These are phyloP conservation scores for Coelastrella sp. DNA, from an alignment of 139 green algal species.

Conservation along the genomic window DNA sequence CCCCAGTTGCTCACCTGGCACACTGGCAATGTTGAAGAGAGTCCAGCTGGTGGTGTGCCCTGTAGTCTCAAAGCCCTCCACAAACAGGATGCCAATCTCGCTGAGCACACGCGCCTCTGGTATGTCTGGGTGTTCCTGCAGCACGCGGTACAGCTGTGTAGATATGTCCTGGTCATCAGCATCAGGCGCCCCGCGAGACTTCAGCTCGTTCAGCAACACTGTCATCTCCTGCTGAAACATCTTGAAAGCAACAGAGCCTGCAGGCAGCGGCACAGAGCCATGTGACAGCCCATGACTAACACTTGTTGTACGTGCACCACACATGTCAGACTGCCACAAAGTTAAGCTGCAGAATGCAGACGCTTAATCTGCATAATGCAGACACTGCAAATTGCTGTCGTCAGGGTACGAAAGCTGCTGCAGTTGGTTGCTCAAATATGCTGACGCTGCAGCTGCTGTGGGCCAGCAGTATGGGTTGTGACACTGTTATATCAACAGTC, in stretches of 20 bases:
- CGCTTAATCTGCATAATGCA: not conserved
- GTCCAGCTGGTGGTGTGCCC: slow-evolving; percentile 60
- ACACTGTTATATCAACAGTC: no score
- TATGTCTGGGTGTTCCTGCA: slow-evolving; percentile 42
- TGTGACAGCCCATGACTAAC: no score
- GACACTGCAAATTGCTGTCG: not conserved
- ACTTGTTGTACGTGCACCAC: no score
- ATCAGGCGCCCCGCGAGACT: slow-evolving; percentile 41
- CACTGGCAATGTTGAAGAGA: slow-evolving; percentile 52
- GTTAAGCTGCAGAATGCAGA: not conserved
- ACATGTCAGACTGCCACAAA: not conserved
- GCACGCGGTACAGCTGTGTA: slow-evolving; percentile 52
- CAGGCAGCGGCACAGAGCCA: not conserved
- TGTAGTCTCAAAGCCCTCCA: slow-evolving; percentile 65
- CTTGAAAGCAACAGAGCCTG: slow-evolving; percentile 52
- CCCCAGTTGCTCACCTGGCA: not conserved
- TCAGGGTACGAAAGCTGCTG: not conserved
- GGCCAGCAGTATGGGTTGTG: no score
- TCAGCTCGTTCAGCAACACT: slow-evolving; percentile 55
- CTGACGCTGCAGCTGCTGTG: not conserved
- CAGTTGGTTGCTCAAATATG: not conserved
- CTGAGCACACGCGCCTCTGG: slow-evolving; percentile 42
- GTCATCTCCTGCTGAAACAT: slow-evolving; percentile 66
- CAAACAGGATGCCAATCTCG: slow-evolving; percentile 74
- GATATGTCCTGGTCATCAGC: slow-evolving; percentile 57